Percentiles rank a stretch among this genome's conserved stretches.
phyloP scores from a whole-genome alignment of 2,329 filamentous ascomycete species.

The Metarhizium robertsii region DNA sequence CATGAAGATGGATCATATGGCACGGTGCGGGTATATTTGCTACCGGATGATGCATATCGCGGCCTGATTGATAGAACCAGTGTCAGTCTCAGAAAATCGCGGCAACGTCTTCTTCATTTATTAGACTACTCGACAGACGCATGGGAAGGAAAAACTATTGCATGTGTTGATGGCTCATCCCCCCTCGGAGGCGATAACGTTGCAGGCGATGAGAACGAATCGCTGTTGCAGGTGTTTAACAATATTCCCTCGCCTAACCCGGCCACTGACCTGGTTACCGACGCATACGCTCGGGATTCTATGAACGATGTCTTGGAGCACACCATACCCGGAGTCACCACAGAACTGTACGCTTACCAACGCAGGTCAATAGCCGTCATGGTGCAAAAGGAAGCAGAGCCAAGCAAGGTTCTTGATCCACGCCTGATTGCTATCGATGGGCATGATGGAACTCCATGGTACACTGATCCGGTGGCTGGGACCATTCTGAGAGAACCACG shows the following conservation, averaged over 20 bases:
- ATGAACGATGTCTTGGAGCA: conserved; percentile 47
- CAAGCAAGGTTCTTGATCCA: conserved; percentile 60
- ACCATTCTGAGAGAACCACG: conserved; percentile 55
- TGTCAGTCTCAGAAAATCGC: conserved; percentile 31
- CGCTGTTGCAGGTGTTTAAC: conserved; percentile 66
- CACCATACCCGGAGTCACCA: conserved; percentile 47
- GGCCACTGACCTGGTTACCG: conserved; percentile 33
- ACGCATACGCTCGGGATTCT: conserved; percentile 40
- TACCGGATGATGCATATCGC: conserved; percentile 57
- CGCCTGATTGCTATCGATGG: conserved; percentile 53
- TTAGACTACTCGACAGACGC: conserved; percentile 46
- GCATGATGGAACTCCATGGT: conserved; percentile 55
- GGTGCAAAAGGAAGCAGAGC: conserved; percentile 68
- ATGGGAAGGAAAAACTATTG: conserved; percentile 40
- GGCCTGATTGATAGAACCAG: conserved; percentile 40
- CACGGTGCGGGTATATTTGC: conserved; percentile 47
- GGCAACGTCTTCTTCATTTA: conserved; percentile 37
- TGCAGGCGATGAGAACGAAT: conserved; percentile 28
- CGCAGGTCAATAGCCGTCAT: conserved; percentile 71
- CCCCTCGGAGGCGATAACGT: conserved; percentile 15
- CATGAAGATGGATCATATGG: conserved; percentile 12
- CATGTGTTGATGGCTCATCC: neutral
- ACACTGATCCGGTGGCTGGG: conserved; percentile 57
- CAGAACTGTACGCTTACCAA: conserved; percentile 69
- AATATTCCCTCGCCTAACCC: conserved; percentile 60